A percentile compares a stretch with the other conserved stretches of the same genome.
These are phyloP conservation scores for Moesziomyces globuligerus DNA, from an alignment of 1,284 basidiomycete genomes.

Conservation along the genomic window DNA sequence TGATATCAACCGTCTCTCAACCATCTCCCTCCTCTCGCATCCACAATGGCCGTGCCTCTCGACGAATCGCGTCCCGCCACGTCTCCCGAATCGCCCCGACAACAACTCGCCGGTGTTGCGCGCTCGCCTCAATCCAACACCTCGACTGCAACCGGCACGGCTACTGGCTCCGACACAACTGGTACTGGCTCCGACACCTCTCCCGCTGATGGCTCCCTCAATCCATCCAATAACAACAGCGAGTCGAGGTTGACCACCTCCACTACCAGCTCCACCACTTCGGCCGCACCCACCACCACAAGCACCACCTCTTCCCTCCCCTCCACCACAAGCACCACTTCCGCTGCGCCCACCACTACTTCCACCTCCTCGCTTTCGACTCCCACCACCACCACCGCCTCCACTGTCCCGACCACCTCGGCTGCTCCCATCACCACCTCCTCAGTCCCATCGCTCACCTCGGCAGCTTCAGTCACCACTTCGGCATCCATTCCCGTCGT, in stretches of 20 bases:
- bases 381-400: background rate
- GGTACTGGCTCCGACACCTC: constrained; percentile 1
- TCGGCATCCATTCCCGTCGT: constrained; percentile 31
- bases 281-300: constrained; percentile 4
- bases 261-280: constrained; percentile 3
- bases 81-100: background rate
- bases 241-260: constrained; percentile 10
- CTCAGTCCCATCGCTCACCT: constrained; percentile 1
- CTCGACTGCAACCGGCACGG: background rate
- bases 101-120: constrained; percentile 11
- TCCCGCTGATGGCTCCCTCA: background rate
- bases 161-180: constrained; percentile 1
- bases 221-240: background rate
- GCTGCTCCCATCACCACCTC: constrained; percentile 10
- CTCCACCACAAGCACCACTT: constrained; percentile 9
- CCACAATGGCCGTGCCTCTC: too few species aligned
- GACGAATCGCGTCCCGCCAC: background rate
- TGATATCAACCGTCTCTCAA: background rate
- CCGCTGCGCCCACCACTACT: constrained; percentile 8
- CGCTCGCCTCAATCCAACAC: constrained; percentile 23
- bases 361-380: constrained; percentile 19
- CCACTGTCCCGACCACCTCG: constrained; percentile 12
- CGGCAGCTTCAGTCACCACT: constrained; percentile 3
- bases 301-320: constrained; percentile 21
- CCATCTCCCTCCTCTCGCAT: background rate